Conservation (phyloP, 208 protist genomes). For the Hexamita inflata region DNA sequence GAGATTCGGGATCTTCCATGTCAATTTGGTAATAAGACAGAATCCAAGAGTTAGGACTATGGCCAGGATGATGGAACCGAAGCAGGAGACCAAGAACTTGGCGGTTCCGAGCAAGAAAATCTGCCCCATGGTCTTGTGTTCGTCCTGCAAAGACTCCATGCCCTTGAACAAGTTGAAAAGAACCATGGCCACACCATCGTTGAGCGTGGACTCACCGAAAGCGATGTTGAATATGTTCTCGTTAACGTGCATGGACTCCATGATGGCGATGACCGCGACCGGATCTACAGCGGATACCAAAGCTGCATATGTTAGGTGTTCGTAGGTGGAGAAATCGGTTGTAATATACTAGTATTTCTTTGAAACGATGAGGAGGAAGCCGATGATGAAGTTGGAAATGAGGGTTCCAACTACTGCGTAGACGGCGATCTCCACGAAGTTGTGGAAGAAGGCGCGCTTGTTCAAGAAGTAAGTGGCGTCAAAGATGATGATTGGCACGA, state of each 20-base stretch:
- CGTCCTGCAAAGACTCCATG: not conserved
- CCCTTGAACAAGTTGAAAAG: not conserved
- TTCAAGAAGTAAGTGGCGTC: constrained; percentile 7
- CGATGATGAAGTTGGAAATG: not conserved
- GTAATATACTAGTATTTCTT: not conserved
- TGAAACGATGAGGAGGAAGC: not conserved
- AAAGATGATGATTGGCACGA: not conserved
- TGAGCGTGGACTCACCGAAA: not conserved
- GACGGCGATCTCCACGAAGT: not conserved
- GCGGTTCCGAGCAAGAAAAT: not conserved
- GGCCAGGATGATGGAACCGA: not conserved
- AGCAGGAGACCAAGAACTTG: not conserved
- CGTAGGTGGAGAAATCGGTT: not conserved
- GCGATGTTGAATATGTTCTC: not conserved
- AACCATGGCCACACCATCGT: constrained; percentile 8
- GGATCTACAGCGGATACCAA: constrained; percentile 14
- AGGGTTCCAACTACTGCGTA: constrained; percentile 5
- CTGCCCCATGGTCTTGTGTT: not conserved
- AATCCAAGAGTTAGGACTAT: not conserved
- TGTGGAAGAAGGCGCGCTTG: not conserved
- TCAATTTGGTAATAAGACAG: not conserved
- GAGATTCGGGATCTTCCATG: not conserved
- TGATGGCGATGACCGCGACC: not conserved
- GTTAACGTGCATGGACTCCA: constrained; percentile 2
- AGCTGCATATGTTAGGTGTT: not conserved